Evolutionary conservation across 768 basidiomycete genomes (phyloP).

Genomic region (Phallus indusiatus): DNA sequence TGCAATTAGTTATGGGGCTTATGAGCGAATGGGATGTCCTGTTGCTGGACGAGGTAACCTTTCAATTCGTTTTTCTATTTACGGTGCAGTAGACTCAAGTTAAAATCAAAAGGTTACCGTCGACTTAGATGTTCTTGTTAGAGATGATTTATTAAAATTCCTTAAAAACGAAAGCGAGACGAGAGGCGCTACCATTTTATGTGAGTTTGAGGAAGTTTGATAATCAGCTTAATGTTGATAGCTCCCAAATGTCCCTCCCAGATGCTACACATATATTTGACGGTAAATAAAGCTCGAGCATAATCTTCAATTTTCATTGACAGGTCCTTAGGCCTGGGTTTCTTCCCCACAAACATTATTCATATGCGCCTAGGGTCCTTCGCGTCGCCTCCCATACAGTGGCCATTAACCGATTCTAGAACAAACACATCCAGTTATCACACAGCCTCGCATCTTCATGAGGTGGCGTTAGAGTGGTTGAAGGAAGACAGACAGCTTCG

Average conservation of each 20-base stretch:
- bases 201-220: constrained; percentile 30
- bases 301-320: background rate
- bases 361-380: constrained; percentile 86
- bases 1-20: constrained; percentile 92
- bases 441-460: constrained; percentile 42
- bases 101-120: constrained; percentile 67
- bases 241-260: constrained; percentile 20
- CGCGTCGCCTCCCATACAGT: constrained; percentile 54
- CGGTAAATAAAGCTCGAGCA: constrained; percentile 21
- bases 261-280: constrained; percentile 98
- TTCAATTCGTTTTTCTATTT: background rate
- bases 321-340: constrained; percentile 38
- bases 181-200: constrained; percentile 82
- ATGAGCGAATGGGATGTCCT: constrained; percentile 94
- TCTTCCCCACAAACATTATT: constrained; percentile 89
- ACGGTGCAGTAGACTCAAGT: background rate
- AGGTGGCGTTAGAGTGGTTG: constrained; percentile 78
- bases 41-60: constrained; percentile 79
- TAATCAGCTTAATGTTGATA: background rate
- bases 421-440: constrained; percentile 18
- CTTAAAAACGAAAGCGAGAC: constrained; percentile 71
- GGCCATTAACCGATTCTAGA: constrained; percentile 42
- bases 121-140: constrained; percentile 92
- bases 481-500: constrained; percentile 69
- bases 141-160: constrained; percentile 83